Base-by-base conservation (phyloP, 2,329 filamentous ascomycete genomes). In the Trichophyton benhamiae region DNA sequence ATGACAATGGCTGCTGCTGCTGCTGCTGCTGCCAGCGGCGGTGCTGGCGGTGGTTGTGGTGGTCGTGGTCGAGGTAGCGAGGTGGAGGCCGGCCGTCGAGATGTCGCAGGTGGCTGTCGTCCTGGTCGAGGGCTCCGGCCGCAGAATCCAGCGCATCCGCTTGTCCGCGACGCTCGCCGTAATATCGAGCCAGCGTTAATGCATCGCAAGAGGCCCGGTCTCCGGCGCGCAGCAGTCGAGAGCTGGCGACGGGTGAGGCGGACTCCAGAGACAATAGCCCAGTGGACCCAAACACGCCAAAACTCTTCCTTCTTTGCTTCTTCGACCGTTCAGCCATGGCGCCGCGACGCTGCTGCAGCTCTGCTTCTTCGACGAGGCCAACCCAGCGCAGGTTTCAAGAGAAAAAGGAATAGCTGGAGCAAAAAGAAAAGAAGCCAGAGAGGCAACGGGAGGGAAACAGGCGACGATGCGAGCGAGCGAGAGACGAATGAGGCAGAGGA, bases 301-400 rank as follows among this genome's bases (percentile, higher is more conserved):
- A 63, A 64, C 71, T 73, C 65, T 70, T 72, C 65, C 71, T 71
- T 53, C 69, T 58, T 65, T 67, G 49, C 22, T 33, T 44, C 48
- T 62, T 60, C 33, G 62, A 11, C 53, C 52, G 62, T 20, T 68
- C 66, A 20, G 66, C 66, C 66, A 68, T 68, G 63, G 61, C 60
- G 20, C 25, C 20, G 20, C 20, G 44, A 13, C 20, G 9, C 20
- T 48, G 17, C 15, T 11, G 42, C 44, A 48, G 7, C 20, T 48
- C 22, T 48, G 44, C 44, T 48, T 48, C 44, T 48, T 48, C 44
- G 44, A 20, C 6, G 44, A 20, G 63, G 52, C 4, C 27, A 33
- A 9, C 27, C n/a, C 22, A 6, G 42, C 38, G 22, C 41, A 15
- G 41, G 44, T 30, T 60, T 53, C 20, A 27, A 30, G 20, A 20